phyloP scores from a whole-genome alignment of 192 early-diverging fungal species.

The Funneliformis mosseae region DNA sequence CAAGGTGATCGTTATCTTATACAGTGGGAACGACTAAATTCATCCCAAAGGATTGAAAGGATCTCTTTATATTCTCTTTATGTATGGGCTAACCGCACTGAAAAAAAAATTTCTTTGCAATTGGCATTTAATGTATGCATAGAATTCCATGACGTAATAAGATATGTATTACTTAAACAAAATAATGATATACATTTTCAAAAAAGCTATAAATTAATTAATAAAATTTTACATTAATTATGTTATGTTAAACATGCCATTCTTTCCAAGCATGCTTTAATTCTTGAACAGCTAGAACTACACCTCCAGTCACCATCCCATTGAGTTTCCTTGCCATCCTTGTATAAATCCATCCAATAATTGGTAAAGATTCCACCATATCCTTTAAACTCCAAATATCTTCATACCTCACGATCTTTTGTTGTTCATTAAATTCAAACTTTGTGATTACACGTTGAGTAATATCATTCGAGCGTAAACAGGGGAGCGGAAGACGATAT shows the following conservation, averaged over 20 bases:
- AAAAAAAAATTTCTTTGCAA: too few relatives aligned
- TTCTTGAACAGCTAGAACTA: neutral
- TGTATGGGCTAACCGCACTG: too few relatives aligned
- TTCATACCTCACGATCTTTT: slow-evolving; percentile 29
- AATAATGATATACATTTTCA: too few relatives aligned
- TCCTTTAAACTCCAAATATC: slow-evolving; percentile 31
- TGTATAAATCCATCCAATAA: slow-evolving; percentile 14
- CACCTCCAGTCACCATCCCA: neutral
- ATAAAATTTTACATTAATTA: too few relatives aligned
- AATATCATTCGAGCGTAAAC: neutral
- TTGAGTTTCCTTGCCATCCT: neutral
- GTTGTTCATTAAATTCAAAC: slow-evolving; percentile 31
- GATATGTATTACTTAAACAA: too few relatives aligned
- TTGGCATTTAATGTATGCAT: too few relatives aligned
- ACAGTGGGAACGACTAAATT: too few relatives aligned
- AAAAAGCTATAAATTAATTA: too few relatives aligned
- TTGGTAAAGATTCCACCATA: slow-evolving; percentile 20
- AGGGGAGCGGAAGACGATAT: neutral
- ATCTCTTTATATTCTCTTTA: too few relatives aligned
- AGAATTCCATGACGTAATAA: too few relatives aligned
- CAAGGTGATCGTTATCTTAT: too few relatives aligned
- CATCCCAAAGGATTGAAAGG: too few relatives aligned
- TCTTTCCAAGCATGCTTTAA: neutral
- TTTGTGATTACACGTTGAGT: neutral
- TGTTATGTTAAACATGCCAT: neutral